Evolutionary conservation across 179 eudicot genomes (phyloP).

Genomic region (Patellifolia procumbens): DNA sequence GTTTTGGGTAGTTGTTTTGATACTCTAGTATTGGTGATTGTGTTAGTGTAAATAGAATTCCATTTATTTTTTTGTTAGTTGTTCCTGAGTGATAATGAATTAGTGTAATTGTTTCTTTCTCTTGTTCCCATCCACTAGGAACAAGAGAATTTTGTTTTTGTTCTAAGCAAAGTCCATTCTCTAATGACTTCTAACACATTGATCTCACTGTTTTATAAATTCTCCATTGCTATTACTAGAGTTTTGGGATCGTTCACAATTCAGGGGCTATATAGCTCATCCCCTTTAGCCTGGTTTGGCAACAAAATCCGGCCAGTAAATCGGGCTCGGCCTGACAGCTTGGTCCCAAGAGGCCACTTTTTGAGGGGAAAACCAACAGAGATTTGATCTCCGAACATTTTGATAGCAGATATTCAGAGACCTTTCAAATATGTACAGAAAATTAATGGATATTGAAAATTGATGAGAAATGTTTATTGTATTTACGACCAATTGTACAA

Average conservation of each 20-base stretch:
- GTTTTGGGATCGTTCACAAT: too few species aligned
- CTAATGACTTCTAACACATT: slow-evolving; percentile 12
- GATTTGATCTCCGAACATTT: too few species aligned
- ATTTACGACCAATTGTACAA: slow-evolving; percentile 25
- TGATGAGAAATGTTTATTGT: background rate
- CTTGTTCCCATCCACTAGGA: slow-evolving; percentile 32
- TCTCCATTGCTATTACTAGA: background rate
- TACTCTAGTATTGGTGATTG: background rate
- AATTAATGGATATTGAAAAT: background rate
- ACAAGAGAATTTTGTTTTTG: slow-evolving; percentile 26
- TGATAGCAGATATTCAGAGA: too few species aligned
- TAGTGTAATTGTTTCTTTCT: slow-evolving; percentile 7
- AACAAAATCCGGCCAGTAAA: too few species aligned
- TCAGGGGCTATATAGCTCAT: too few species aligned
- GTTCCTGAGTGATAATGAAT: slow-evolving; percentile 16
- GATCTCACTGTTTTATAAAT: too few species aligned
- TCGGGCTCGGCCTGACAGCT: too few species aligned
- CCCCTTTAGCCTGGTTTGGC: too few species aligned
- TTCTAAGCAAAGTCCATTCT: slow-evolving; percentile 20
- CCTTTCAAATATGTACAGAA: slow-evolving; percentile 26
- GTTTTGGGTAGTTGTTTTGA: slow-evolving; percentile 8
- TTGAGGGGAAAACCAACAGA: too few species aligned
- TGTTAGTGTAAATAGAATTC: slow-evolving; percentile 33
- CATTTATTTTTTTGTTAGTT: slow-evolving; percentile 2
- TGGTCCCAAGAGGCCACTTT: too few species aligned